These are phyloP conservation scores for Beauveria rudraprayagi DNA, from an alignment of 2,329 filamentous ascomycete genomes.

Conservation along the genomic window DNA sequence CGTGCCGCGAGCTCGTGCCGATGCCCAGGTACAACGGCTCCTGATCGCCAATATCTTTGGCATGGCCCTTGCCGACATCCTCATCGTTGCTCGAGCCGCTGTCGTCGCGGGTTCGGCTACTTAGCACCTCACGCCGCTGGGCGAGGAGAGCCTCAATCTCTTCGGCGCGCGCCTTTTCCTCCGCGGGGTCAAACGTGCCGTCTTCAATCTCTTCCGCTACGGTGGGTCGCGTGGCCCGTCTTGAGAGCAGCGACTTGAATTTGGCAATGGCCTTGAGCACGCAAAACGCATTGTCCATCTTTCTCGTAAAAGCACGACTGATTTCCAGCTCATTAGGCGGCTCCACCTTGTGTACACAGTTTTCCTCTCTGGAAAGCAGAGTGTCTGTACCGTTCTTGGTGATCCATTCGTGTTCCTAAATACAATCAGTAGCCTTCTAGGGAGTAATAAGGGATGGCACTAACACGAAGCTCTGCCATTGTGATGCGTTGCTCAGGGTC, in stretches of 20 bases:
- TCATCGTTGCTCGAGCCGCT: not conserved
- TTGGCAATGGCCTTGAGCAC: constrained; percentile 88
- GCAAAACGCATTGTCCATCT: constrained; percentile 77
- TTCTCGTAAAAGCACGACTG: constrained; percentile 81
- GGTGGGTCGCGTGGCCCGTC: constrained; percentile 1
- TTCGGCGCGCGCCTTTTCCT: constrained; percentile 33
- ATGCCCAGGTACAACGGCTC: constrained; percentile 65
- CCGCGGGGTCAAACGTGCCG: constrained; percentile 17
- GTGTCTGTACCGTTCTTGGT: constrained; percentile 71
- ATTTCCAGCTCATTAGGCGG: constrained; percentile 85
- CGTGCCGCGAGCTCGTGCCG: constrained; percentile 53
- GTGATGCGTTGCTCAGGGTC: constrained; percentile 74
- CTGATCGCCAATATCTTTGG: constrained; percentile 56
- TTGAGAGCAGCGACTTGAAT: constrained; percentile 67
- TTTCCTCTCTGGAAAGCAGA: constrained; percentile 74
- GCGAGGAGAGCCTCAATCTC: constrained; percentile 42
- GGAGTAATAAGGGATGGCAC: constrained; percentile 21
- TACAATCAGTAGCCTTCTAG: constrained; percentile 7
- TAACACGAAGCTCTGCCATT: constrained; percentile 74
- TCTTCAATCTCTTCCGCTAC: not conserved
- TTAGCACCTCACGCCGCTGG: constrained; percentile 35
- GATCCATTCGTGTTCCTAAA: constrained; percentile 85
- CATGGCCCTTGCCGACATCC: constrained; percentile 22
- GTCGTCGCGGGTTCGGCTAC: constrained; percentile 21
- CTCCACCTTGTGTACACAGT: constrained; percentile 72